Conservation (phyloP, 805 yeast species). For the Lipomyces starkeyi region DNA sequence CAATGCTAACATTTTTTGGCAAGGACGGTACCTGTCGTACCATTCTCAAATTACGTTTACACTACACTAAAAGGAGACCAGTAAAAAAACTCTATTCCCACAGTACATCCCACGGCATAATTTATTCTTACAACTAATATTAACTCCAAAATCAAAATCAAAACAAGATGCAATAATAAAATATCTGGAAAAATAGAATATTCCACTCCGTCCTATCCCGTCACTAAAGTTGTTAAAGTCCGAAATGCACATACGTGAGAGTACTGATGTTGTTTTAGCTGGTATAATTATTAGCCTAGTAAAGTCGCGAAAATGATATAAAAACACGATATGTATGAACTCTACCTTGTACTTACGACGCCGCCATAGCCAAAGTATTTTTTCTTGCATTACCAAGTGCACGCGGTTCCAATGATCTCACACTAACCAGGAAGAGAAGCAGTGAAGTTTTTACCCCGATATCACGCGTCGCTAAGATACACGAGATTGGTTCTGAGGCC, state of each 20-base stretch:
- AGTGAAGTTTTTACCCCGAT: neutral
- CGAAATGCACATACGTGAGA: too few relatives aligned
- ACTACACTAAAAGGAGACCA: neutral
- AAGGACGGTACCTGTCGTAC: constrained; percentile 1
- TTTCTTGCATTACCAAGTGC: too few relatives aligned
- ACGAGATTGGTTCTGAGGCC: constrained; percentile 1
- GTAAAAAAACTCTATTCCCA: neutral
- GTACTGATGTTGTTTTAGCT: too few relatives aligned
- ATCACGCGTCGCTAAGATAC: neutral
- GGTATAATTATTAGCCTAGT: too few relatives aligned
- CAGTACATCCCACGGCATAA: neutral
- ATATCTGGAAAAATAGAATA: too few relatives aligned
- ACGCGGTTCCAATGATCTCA: neutral
- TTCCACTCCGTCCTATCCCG: too few relatives aligned
- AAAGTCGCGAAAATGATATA: too few relatives aligned
- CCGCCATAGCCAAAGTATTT: too few relatives aligned
- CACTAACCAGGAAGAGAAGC: neutral
- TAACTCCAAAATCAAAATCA: neutral
- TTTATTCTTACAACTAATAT: neutral
- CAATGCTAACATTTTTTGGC: neutral
- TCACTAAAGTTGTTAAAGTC: too few relatives aligned
- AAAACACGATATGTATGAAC: too few relatives aligned
- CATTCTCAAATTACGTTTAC: neutral
- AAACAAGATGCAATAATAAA: too few relatives aligned
- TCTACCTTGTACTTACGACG: too few relatives aligned